Base-by-base conservation (phyloP, 768 basidiomycete genomes). In the Leccinellum rugosiceps region DNA sequence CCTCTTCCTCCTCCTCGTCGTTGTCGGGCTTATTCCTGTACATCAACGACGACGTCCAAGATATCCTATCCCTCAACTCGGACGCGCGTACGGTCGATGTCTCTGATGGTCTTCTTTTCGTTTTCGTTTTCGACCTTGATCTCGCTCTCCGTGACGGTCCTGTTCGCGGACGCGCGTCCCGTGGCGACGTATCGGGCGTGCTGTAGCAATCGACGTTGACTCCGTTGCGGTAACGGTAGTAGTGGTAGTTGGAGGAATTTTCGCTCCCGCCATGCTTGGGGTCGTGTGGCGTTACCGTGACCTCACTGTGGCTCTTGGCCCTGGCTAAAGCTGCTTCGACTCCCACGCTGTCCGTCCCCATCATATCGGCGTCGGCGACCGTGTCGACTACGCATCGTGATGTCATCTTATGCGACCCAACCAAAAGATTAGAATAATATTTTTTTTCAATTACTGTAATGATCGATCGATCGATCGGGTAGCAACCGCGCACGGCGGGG, bases 1-100 rank as follows among this genome's bases (percentile, higher is more conserved):
- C 77, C 21, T 68, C 66, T 17, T 73, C 72, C 31, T 69, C 71
- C 38, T 72, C 68, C 14, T 46, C 45, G 23, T 46, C 45, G 4
- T 46, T 15, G 14, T 43, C 41, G 9, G 19, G 19, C 45, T 15
- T 23, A 46, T 46, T 7, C 19, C 11, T 19, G 19, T 43, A 43
- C 41, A 43, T 43, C 41, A 43, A 19, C 11, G 61, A 56, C 32
- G 35, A 51, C 26, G 60, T 55, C 31, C 50, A 46, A 35, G 45
- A 35, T 13, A 43, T 43, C 19, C 41, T 43, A 43, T 43, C 41
- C 41, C 41, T 43, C 19, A 61, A 23, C 21, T 67, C 65, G 30
- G 53, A 45, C 19, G 49, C 35, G 1, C 38, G 49, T 8, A 41
- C 41, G 45, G 50, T 48, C 41, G 62, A 35, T 43, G 14, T 9